Evolutionary conservation across 2,329 filamentous ascomycete genomes (phyloP).

Genomic region (Fusarium sp.): DNA sequence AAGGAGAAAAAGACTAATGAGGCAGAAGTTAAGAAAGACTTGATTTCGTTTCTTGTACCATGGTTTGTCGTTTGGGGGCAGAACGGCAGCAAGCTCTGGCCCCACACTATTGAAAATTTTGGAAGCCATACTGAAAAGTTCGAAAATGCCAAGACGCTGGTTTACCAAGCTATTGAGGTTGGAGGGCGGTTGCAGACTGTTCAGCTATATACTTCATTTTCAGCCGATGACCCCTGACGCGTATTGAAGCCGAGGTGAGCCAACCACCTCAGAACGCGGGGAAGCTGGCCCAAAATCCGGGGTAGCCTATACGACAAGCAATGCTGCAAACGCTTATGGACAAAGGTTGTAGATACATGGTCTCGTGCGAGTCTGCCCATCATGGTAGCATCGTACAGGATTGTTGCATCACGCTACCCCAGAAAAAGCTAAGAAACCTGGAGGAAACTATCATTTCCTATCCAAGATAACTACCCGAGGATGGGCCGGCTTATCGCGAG

Average conservation of each 20-base stretch:
- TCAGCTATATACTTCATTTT: not conserved
- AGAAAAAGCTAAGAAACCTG: not conserved
- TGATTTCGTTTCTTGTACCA: conserved; percentile 12
- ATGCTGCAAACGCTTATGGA: not conserved
- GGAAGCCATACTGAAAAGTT: not conserved
- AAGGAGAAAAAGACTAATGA: not conserved
- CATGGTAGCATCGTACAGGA: not conserved
- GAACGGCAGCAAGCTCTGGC: not conserved
- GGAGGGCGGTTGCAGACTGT: not conserved
- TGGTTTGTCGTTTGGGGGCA: conserved; percentile 2
- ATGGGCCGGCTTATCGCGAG: not conserved
- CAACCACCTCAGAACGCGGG: not conserved
- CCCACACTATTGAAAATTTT: not conserved
- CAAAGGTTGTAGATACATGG: not conserved
- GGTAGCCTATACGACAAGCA: not conserved
- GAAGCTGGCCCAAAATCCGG: not conserved
- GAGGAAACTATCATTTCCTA: not conserved
- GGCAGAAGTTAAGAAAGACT: not conserved
- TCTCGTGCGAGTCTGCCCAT: not conserved
- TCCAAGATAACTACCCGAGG: not conserved
- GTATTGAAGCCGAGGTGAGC: not conserved
- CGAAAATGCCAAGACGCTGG: not conserved
- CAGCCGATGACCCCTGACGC: not conserved
- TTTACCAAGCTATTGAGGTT: not conserved
- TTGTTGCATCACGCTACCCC: not conserved